Evolutionary conservation across 768 basidiomycete genomes (phyloP), one percentile per base, ranked within the genome.

Genomic region (Termitomyces sp.): DNA sequence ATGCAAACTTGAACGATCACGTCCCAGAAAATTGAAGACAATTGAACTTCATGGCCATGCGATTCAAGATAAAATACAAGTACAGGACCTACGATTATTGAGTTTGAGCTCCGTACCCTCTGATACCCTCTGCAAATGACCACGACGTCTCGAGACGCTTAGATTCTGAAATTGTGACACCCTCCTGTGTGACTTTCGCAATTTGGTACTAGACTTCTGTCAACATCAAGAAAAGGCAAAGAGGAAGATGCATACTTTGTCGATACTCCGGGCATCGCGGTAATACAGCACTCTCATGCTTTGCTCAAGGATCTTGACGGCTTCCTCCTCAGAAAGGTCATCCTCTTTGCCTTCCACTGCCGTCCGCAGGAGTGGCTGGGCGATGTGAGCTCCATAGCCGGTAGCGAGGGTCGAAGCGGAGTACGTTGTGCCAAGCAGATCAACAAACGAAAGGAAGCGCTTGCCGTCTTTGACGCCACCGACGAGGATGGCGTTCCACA

Each of bases 261-360:
- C 90, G 71, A 95, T 76, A 76, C 91, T 93, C 64, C 96, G 81
- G 6, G 96, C 96, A 65, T 99, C 97, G 45, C 97, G 85, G 75
- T 99, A 99, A 75, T 88, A 98, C 49, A 99, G 81, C 16, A 98
- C 94, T 63, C 86, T 85, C 87, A 99, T 92, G 69, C 89, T 86
- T 51, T 90, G 84, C 66, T 90, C 84, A 54, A 99, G 68, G 58
- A 98, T 88, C 65, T 80, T 75, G 26, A 80, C 76, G 16, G 93
- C 97, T 57, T 94, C 84, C 39, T 86, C 87, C 66, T 90, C 88
- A 2, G 88, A 88, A 56, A 98, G 72, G 1, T 72, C 74, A 50
- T 89, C 81, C 64, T 92, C 88, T 24, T 80, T 76, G 3, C 87
- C 89, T 72, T 99, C 95, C 41, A 95, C 93, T 15, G 90, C 93